Conservation (phyloP, 2,329 filamentous ascomycete species). For the Stagonosporopsis cucurbitacearum region DNA sequence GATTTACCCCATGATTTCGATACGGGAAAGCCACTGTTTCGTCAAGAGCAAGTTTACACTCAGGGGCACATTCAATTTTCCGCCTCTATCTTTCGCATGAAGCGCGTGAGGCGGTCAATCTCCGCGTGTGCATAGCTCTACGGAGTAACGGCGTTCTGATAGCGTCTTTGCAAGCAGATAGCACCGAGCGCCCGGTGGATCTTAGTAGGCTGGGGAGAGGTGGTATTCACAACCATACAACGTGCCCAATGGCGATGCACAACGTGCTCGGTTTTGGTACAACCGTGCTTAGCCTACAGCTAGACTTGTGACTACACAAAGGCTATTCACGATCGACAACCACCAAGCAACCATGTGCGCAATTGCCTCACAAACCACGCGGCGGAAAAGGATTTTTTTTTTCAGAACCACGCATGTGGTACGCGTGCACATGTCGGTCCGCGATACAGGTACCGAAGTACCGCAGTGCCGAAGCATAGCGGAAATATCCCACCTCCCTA, state of each 20-base stretch:
- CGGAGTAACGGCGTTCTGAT: not conserved
- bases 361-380: not conserved
- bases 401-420: slow-evolving; percentile 2
- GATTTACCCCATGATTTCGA: slow-evolving; percentile 9
- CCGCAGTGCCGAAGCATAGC: not conserved
- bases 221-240: slow-evolving; percentile 10
- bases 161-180: not conserved
- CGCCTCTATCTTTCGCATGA: slow-evolving; percentile 6
- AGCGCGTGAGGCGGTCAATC: slow-evolving; percentile 12
- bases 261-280: slow-evolving; percentile 5
- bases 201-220: not conserved
- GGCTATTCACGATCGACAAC: slow-evolving; percentile 12
- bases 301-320: slow-evolving; percentile 7
- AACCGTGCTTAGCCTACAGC: slow-evolving; percentile 4
- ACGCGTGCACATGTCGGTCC: slow-evolving; percentile 1
- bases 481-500: not conserved
- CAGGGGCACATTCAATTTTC: slow-evolving; percentile 5
- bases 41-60: not conserved
- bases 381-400: slow-evolving; percentile 1
- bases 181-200: slow-evolving; percentile 10
- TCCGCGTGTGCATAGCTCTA: slow-evolving; percentile 19
- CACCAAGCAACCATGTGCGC: not conserved
- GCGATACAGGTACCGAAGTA: not conserved
- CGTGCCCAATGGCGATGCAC: slow-evolving; percentile 6
- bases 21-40: slow-evolving; percentile 11